Evolutionary conservation across 2,329 filamentous ascomycete species (phyloP).

Genomic region (Coniella vitis): DNA sequence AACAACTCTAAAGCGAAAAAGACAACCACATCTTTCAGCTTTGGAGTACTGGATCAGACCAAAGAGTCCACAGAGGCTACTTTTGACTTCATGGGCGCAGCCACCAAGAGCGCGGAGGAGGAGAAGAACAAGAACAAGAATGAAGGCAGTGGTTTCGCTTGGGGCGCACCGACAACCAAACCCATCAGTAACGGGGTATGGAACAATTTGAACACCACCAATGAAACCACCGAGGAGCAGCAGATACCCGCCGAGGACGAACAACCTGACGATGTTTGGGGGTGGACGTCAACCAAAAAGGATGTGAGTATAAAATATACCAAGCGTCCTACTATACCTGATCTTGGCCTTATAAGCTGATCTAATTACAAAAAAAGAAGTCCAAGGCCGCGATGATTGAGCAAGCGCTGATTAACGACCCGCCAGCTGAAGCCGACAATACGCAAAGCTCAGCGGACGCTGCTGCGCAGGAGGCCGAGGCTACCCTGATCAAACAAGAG

Average conservation of each 20-base stretch:
- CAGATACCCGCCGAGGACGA: slow-evolving; percentile 16
- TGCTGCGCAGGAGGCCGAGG: slow-evolving; percentile 7
- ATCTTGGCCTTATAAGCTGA: not conserved
- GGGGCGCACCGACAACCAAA: slow-evolving; percentile 29
- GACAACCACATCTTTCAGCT: slow-evolving; percentile 37
- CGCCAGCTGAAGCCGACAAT: slow-evolving; percentile 7
- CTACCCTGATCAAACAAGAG: slow-evolving; percentile 17
- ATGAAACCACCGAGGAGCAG: slow-evolving; percentile 14
- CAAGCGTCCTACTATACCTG: not conserved
- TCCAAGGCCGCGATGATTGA: slow-evolving; percentile 17
- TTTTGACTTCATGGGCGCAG: slow-evolving; percentile 11
- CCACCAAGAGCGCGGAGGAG: too few relatives aligned
- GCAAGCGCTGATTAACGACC: slow-evolving; percentile 14
- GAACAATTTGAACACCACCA: slow-evolving; percentile 16
- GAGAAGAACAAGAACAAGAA: slow-evolving; percentile 26
- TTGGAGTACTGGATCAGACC: slow-evolving; percentile 37
- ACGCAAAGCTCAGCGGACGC: not conserved
- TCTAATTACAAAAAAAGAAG: slow-evolving; percentile 21
- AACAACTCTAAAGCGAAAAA: slow-evolving; percentile 43
- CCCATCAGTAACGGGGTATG: slow-evolving; percentile 29
- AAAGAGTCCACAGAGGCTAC: slow-evolving; percentile 28
- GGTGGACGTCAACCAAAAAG: slow-evolving; percentile 16
- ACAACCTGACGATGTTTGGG: slow-evolving; percentile 16
- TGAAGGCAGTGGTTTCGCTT: slow-evolving; percentile 25
- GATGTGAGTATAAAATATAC: slow-evolving; percentile 4